Evolutionary conservation across 2,329 filamentous ascomycete species (phyloP).

Genomic region (Arachnomyces sp.): DNA sequence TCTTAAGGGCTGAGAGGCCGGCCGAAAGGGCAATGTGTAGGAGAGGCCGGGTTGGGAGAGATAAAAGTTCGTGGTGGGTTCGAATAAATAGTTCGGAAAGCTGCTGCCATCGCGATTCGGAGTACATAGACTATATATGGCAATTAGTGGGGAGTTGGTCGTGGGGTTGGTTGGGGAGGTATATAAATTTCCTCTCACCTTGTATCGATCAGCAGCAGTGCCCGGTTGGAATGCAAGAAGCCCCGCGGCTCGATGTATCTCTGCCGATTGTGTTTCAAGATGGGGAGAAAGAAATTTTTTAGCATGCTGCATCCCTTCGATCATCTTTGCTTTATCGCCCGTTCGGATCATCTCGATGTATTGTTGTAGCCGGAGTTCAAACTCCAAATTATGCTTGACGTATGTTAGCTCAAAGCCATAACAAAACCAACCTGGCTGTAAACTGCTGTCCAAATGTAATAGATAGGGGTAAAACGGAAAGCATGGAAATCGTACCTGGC

Average conservation of each 20-base stretch:
- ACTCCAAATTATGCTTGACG: slow-evolving; percentile 70
- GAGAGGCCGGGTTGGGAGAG: slow-evolving; percentile 72
- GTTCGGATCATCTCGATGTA: slow-evolving; percentile 83
- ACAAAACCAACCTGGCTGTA: slow-evolving; percentile 1
- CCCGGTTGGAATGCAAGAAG: slow-evolving; percentile 67
- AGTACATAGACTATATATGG: slow-evolving; percentile 59
- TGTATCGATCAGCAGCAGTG: slow-evolving; percentile 53
- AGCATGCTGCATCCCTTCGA: slow-evolving; percentile 74
- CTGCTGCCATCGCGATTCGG: slow-evolving; percentile 61
- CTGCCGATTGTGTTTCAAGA: slow-evolving; percentile 57
- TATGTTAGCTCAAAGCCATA: slow-evolving; percentile 2
- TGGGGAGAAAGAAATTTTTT: slow-evolving; percentile 72
- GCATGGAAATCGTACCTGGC: slow-evolving; percentile 55
- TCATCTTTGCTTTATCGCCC: slow-evolving; percentile 54
- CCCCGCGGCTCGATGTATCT: slow-evolving; percentile 67
- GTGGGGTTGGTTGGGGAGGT: not conserved
- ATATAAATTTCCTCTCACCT: slow-evolving; percentile 39
- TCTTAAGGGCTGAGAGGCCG: slow-evolving; percentile 90
- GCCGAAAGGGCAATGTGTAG: slow-evolving; percentile 86
- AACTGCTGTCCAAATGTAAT: not conserved
- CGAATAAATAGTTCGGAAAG: slow-evolving; percentile 74
- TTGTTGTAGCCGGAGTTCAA: slow-evolving; percentile 87
- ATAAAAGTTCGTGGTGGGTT: slow-evolving; percentile 80
- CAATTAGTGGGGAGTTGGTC: slow-evolving; percentile 27
- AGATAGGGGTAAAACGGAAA: slow-evolving; percentile 4